phyloP scores from a whole-genome alignment of 345 rosid species.

The Murraya paniculata region DNA sequence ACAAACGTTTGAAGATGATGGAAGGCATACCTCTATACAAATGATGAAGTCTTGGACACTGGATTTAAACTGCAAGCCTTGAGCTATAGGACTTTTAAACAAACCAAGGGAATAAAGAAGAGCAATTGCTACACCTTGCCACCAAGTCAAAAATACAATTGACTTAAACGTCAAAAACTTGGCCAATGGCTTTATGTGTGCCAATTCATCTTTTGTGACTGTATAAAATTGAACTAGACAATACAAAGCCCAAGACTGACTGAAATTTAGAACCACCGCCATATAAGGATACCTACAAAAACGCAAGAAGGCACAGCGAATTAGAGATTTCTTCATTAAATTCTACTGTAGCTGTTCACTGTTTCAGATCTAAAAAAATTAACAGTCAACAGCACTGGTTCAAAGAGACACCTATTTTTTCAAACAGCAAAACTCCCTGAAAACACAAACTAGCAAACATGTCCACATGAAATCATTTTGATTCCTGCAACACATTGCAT shows the following conservation, averaged over 20 bases:
- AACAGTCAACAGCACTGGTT: not conserved
- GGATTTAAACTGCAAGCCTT: conserved; percentile 81
- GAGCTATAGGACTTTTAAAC: conserved; percentile 78
- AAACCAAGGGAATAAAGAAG: conserved; percentile 75
- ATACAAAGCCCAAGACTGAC: conserved; percentile 98
- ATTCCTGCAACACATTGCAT: not conserved
- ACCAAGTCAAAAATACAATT: conserved; percentile 97
- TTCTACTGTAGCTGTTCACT: not conserved
- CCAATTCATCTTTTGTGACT: conserved; percentile 84
- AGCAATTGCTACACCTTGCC: conserved; percentile 99
- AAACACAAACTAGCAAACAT: not conserved
- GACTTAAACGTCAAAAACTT: conserved; percentile 93
- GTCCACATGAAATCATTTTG: not conserved
- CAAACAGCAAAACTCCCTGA: not conserved
- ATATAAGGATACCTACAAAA: conserved; percentile 88
- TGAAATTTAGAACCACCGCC: conserved; percentile 95
- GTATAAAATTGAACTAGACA: conserved; percentile 94
- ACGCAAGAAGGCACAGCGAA: conserved; percentile 13
- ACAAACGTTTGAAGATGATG: not conserved
- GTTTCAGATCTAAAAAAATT: not conserved
- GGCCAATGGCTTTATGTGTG: conserved; percentile 88
- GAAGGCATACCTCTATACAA: conserved; percentile 84
- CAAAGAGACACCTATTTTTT: not conserved
- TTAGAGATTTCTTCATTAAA: conserved; percentile 10
- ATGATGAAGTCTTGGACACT: conserved; percentile 96